phyloP scores from a whole-genome alignment of 768 basidiomycete genomes.

The Amanita rimosa region DNA sequence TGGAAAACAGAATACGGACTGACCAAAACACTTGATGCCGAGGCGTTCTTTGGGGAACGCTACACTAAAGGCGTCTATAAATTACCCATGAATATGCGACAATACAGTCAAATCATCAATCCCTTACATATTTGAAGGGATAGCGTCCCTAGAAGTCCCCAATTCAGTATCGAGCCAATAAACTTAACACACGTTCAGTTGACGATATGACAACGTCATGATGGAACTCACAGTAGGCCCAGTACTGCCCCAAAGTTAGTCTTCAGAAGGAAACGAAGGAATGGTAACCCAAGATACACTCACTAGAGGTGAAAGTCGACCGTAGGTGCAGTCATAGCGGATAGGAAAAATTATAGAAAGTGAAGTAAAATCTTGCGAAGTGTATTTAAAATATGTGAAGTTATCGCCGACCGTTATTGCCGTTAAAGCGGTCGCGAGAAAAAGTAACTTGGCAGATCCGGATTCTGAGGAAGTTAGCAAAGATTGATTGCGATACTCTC shows the following conservation, averaged over 20 bases:
- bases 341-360: neutral
- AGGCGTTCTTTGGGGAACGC: slow-evolving; percentile 3
- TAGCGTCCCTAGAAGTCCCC: neutral
- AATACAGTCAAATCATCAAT: neutral
- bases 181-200: neutral
- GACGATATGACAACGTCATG: neutral
- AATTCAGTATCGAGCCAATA: slow-evolving; percentile 1
- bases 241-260: neutral
- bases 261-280: neutral
- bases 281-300: neutral
- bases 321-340: neutral
- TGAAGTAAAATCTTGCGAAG: neutral
- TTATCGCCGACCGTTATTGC: neutral
- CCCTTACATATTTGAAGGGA: slow-evolving; percentile 2
- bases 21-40: slow-evolving; percentile 1
- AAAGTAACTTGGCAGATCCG: neutral
- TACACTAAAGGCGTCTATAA: neutral
- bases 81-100: neutral
- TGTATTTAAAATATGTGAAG: neutral
- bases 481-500: neutral
- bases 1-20: neutral
- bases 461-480: neutral
- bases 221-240: slow-evolving; percentile 1
- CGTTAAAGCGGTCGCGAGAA: neutral
- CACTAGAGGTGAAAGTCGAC: neutral